These are phyloP conservation scores for Mycosarcoma maydis DNA, from an alignment of 1,284 basidiomycete genomes.

Conservation along the genomic window DNA sequence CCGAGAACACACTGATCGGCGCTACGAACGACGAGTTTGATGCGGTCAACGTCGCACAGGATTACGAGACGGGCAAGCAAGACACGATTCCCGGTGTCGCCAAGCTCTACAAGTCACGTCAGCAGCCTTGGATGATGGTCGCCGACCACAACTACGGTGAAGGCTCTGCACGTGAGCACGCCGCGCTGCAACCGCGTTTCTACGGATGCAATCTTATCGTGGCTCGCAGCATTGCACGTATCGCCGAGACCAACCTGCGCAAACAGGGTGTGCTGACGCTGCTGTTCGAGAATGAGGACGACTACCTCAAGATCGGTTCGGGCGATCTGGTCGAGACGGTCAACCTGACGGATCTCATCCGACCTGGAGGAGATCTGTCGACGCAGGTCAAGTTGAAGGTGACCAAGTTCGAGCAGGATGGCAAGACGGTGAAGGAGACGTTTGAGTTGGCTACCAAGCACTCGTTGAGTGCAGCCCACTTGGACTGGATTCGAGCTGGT, in stretches of 20 bases:
- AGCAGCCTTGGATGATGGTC: slow-evolving; percentile 83
- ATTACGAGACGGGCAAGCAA: slow-evolving; percentile 46
- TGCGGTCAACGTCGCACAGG: slow-evolving; percentile 69
- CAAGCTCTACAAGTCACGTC: slow-evolving; percentile 60
- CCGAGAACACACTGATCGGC: slow-evolving; percentile 81
- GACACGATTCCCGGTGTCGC: slow-evolving; percentile 64
- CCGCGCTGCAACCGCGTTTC: slow-evolving; percentile 94
- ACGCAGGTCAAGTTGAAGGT: slow-evolving; percentile 62
- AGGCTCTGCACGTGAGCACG: slow-evolving; percentile 97
- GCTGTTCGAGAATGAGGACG: slow-evolving; percentile 64
- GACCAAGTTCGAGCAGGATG: slow-evolving; percentile 60
- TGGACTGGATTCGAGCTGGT: slow-evolving; percentile 65
- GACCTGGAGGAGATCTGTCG: slow-evolving; percentile 50
- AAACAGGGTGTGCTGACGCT: slow-evolving; percentile 66
- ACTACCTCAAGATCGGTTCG: slow-evolving; percentile 56
- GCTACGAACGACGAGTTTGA: slow-evolving; percentile 67
- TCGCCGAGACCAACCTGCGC: slow-evolving; percentile 73
- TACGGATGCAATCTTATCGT: slow-evolving; percentile 74
- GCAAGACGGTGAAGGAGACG: slow-evolving; percentile 52
- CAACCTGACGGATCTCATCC: slow-evolving; percentile 59
- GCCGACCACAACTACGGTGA: slow-evolving; percentile 91
- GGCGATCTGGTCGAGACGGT: slow-evolving; percentile 65
- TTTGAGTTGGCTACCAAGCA: slow-evolving; percentile 64
- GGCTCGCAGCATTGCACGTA: slow-evolving; percentile 72
- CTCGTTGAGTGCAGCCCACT: slow-evolving; percentile 56